Base-by-base conservation (phyloP, 2,329 filamentous ascomycete genomes). In the Penicillium sp. region DNA sequence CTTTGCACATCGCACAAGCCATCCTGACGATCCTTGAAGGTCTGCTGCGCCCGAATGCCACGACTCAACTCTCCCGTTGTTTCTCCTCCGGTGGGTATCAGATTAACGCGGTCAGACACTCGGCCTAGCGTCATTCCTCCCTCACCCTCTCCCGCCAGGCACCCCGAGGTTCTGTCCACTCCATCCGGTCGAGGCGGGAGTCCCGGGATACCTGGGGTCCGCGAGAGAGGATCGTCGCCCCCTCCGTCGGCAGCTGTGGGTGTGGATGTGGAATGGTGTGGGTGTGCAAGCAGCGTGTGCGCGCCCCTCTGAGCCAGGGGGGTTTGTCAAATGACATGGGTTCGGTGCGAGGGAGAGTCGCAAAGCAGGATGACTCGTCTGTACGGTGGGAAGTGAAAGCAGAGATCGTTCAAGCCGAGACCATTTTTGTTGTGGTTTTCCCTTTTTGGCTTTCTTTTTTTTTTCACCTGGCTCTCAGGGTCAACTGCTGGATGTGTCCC, bases 281-380 rank as follows among this genome's bases (percentile, higher is more conserved):
- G n/a, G n/a, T n/a, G n/a, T n/a, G n/a, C n/a, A n/a, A n/a, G n/a
- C n/a, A n/a, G n/a, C n/a, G n/a, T n/a, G n/a, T n/a, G n/a, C n/a
- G n/a, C 16, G 10, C 23, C 19, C 15, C 31, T 20, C 17, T 26
- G 23, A 36, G n/a, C 33, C n/a, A n/a, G 28, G 33, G 33, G 33
- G 33, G 33, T 15, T 10, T 27, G 33, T 36, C 34, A 36, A 36
- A 16, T 36, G 34, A 36, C 34, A 28, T 27, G 33, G 23, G 28
- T 11, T 15, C 20, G 14, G 8, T 26, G 20, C 33, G 9, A 27
- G 15, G n/a, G n/a, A n/a, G 33, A 36, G 7, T 36, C 21, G 17
- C 23, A 28, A 28, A 36, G 23, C 23, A 19, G 15, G 15, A 18
- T 11, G 17, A 11, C 13, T 15, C 9, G 17, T 11, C n/a, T 11